These are phyloP conservation scores for Inosperma sp. DNA, from an alignment of 768 basidiomycete genomes.

Conservation along the genomic window DNA sequence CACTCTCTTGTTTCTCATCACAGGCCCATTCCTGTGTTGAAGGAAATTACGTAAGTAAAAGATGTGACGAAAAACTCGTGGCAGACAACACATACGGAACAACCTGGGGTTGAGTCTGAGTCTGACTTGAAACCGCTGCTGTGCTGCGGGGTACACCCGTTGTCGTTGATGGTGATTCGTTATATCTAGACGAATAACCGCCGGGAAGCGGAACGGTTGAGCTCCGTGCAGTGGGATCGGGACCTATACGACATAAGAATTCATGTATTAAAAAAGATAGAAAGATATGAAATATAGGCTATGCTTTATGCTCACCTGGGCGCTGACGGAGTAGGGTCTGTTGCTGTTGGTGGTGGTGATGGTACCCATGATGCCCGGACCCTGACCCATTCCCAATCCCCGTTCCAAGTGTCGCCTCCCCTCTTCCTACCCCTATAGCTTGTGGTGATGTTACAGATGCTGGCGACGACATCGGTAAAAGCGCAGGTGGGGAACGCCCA, in stretches of 20 bases:
- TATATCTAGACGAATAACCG: slow-evolving; percentile 15
- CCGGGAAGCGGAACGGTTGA: slow-evolving; percentile 14
- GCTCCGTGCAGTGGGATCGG: not conserved
- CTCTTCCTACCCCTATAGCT: too few relatives aligned
- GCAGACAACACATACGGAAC: too few relatives aligned
- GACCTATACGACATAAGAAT: not conserved
- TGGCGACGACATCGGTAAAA: too few relatives aligned
- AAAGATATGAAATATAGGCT: not conserved
- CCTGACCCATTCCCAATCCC: slow-evolving; percentile 33
- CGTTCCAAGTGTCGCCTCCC: not conserved
- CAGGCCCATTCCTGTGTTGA: not conserved
- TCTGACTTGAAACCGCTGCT: slow-evolving; percentile 9
- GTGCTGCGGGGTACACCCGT: slow-evolving; percentile 6
- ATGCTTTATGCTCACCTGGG: slow-evolving; percentile 33
- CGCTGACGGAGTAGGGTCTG: slow-evolving; percentile 46
- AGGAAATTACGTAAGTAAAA: too few relatives aligned
- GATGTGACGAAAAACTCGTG: too few relatives aligned
- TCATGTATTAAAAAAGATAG: not conserved
- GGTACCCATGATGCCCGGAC: slow-evolving; percentile 39
- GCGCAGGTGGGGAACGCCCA: too few relatives aligned
- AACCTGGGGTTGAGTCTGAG: slow-evolving; percentile 1
- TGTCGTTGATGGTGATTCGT: slow-evolving; percentile 10
- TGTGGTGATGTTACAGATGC: too few relatives aligned
- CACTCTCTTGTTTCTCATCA: slow-evolving; percentile 1
- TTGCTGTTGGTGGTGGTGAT: too few relatives aligned